Evolutionary conservation across 2,329 filamentous ascomycete species (phyloP).

Genomic region (Uncinocarpus reesii): DNA sequence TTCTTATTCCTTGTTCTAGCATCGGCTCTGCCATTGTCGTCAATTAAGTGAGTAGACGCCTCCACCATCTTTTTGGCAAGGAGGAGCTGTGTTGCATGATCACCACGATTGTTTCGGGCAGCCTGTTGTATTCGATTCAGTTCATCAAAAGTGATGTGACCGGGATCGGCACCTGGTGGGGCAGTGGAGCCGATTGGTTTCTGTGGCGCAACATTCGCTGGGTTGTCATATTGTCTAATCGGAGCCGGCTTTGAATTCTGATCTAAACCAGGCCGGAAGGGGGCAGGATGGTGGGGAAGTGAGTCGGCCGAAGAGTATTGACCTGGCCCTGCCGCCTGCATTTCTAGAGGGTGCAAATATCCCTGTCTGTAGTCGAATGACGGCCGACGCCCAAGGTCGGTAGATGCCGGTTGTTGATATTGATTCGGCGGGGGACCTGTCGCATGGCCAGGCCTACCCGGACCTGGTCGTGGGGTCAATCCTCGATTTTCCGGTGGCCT

Average conservation of each 20-base stretch:
- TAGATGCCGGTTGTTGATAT: neutral
- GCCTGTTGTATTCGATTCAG: slow-evolving; percentile 62
- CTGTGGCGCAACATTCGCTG: slow-evolving; percentile 31
- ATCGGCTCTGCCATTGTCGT: slow-evolving; percentile 63
- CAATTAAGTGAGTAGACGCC: slow-evolving; percentile 67
- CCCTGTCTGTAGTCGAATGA: slow-evolving; percentile 4
- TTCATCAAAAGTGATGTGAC: slow-evolving; percentile 60
- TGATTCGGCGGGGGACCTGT: slow-evolving; percentile 1
- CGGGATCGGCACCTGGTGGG: neutral
- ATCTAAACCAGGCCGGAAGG: slow-evolving; percentile 44
- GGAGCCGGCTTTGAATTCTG: slow-evolving; percentile 41
- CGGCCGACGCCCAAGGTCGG: neutral
- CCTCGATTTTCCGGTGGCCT: slow-evolving; percentile 13
- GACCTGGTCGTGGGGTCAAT: slow-evolving; percentile 13
- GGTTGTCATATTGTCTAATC: slow-evolving; percentile 43
- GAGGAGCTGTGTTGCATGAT: slow-evolving; percentile 59
- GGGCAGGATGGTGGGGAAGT: slow-evolving; percentile 46
- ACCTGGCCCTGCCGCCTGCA: slow-evolving; percentile 18
- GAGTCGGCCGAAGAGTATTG: slow-evolving; percentile 37
- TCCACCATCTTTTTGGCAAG: slow-evolving; percentile 79
- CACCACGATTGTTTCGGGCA: slow-evolving; percentile 60
- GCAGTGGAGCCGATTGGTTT: slow-evolving; percentile 8
- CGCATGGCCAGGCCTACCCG: neutral
- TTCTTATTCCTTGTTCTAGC: slow-evolving; percentile 51
- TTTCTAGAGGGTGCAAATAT: slow-evolving; percentile 6